phyloP scores from a whole-genome alignment of 345 rosid genomes.

The Euphorbia pulcherrima region DNA sequence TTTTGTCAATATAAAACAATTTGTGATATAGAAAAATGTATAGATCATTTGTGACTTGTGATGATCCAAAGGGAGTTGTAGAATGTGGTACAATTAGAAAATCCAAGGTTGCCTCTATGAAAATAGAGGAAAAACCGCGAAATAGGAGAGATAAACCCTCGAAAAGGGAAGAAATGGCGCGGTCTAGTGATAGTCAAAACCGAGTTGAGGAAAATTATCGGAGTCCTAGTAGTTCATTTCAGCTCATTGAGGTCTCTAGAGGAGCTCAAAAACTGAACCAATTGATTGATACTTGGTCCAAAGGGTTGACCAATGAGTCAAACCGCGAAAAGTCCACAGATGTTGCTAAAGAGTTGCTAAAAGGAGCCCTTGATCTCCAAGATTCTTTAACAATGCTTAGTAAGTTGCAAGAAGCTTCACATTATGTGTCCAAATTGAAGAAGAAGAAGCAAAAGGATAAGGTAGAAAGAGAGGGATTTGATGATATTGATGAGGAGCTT shows the following conservation, averaged over 20 bases:
- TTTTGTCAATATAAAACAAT: constrained; percentile 7
- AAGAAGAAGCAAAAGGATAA: constrained; percentile 38
- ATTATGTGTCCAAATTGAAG: constrained; percentile 46
- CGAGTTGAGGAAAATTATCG: constrained; percentile 18
- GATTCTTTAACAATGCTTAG: constrained; percentile 74
- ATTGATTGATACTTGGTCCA: constrained; percentile 61
- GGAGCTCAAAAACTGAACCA: constrained; percentile 79
- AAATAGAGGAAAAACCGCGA: constrained; percentile 38
- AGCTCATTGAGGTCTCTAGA: constrained; percentile 68
- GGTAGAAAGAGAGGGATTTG: constrained; percentile 24
- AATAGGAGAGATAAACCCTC: constrained; percentile 27
- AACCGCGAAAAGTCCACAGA: constrained; percentile 40
- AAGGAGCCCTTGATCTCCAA: constrained; percentile 85
- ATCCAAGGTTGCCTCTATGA: constrained; percentile 41
- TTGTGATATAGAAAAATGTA: constrained; percentile 55
- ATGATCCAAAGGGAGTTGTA: constrained; percentile 81
- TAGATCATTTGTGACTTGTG: constrained; percentile 78
- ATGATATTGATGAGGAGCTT: constrained; percentile 66
- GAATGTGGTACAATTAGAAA: constrained; percentile 71
- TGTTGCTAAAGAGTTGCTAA: constrained; percentile 60
- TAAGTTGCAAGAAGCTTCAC: constrained; percentile 68
- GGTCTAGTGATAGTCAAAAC: too few species aligned
- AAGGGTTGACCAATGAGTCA: constrained; percentile 31
- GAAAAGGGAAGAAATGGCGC: constrained; percentile 25
- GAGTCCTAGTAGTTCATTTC: constrained; percentile 48